Base-by-base conservation (phyloP, 192 early-diverging fungal genomes). In the Backusella psychrophila region DNA sequence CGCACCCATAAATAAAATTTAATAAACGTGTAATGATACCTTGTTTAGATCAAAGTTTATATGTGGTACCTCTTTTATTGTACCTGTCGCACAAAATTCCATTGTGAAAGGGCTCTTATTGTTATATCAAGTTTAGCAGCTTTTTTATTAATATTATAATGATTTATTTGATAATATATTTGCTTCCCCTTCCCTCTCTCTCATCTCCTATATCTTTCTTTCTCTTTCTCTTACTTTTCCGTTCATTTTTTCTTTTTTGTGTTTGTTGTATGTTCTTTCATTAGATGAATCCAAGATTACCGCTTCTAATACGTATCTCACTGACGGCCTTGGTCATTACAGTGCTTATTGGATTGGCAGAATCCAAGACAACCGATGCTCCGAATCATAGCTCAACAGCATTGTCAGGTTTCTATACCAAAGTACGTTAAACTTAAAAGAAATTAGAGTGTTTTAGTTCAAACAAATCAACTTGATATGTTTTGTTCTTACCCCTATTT, bases 81-180 rank as follows among this genome's bases (percentile, higher is more conserved):
- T 59, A 59, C 21, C 23, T 59, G 53, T 59, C 15, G 12, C 53
- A 59, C 53, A 59, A 26, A 59, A 8, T 59, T 23, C 53, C 23
- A 59, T 59, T 59, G 53, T 59, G 53, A 26, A 59, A 59, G 53
- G 53, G 53, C 53, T 59, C 53, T 49, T 59, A 59, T 59, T 59
- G 53, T 59, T 59, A 59, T 59, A 59, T 59, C 21, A 59, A 59
- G 53, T 19, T 59, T 59, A 59, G 53, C 23, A 23, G n/a, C 21
- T 23, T 59, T 59, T 59, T 59, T 23, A 11, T 59, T 59, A 59
- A 59, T 59, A 23, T 23, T 59, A 59, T 59, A 59, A 23, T 59
- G 53, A 59, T 59, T 59, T 49, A 49, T 59, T 59, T 59, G 53
- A 59, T 39, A 39, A 39, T 59, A 59, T 59, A 59, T 59, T 26